Percentiles rank a stretch among this genome's conserved stretches.
Evolutionary conservation across 208 protist genomes (phyloP).

Genomic region (Herpetomonas samuelpessoai): DNA sequence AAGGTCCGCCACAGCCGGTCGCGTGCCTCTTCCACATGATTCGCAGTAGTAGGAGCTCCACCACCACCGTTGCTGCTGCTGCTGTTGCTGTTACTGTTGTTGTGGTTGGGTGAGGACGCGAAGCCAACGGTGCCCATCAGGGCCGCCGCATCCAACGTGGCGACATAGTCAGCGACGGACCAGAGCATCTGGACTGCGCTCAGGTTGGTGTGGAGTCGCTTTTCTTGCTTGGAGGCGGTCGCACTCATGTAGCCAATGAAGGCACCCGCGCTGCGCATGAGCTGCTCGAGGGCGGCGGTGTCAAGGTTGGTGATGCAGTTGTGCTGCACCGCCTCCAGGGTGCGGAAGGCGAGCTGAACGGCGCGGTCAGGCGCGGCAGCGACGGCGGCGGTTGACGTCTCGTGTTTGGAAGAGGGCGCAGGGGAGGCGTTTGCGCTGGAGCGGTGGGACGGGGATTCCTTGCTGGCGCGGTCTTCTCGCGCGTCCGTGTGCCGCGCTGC

Average conservation of each 20-base stretch:
- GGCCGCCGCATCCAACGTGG: constrained; percentile 10
- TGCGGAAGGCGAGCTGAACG: constrained; percentile 55
- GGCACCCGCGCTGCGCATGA: constrained; percentile 53
- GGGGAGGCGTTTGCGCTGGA: not conserved
- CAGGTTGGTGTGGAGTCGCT: constrained; percentile 73
- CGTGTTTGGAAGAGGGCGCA: not conserved
- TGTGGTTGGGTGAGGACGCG: not conserved
- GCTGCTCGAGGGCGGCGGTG: constrained; percentile 38
- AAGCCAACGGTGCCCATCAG: not conserved
- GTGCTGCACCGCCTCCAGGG: constrained; percentile 72
- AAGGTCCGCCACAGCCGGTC: constrained; percentile 34
- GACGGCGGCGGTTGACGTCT: not conserved
- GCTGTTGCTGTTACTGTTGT: not conserved
- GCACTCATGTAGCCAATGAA: constrained; percentile 45
- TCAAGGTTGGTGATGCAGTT: constrained; percentile 62
- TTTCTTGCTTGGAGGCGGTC: constrained; percentile 19
- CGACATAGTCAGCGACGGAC: constrained; percentile 80
- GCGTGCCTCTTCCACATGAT: too few species aligned
- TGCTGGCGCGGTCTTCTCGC: not conserved
- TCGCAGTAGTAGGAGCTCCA: too few species aligned
- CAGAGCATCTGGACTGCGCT: constrained; percentile 85
- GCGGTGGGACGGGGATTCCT: constrained; percentile 1
- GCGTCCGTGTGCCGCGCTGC: too few species aligned
- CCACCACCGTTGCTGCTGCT: not conserved
- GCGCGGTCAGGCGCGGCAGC: constrained; percentile 16